A percentile compares a stretch with the other conserved stretches of the same genome.
These are phyloP conservation scores for Hypsizygus ulmarius DNA, from an alignment of 1,284 basidiomycete species.

Conservation along the genomic window DNA sequence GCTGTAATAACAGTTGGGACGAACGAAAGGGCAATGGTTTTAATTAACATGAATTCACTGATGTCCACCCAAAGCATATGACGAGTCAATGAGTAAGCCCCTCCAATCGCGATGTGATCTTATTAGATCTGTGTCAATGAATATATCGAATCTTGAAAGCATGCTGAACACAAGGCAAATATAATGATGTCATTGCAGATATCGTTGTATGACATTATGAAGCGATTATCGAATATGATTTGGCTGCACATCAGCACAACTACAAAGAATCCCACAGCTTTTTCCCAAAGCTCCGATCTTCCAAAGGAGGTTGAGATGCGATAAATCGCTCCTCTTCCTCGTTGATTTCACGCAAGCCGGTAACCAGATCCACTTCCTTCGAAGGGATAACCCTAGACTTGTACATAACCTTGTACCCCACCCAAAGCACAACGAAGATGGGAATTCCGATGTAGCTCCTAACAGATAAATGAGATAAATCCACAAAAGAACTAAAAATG, in stretches of 20 bases:
- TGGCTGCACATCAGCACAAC: too few species aligned
- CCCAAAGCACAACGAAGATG: slow-evolving; percentile 55
- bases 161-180: not conserved
- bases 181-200: too few species aligned
- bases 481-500: not conserved
- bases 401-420: slow-evolving; percentile 56
- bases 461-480: slow-evolving; percentile 6
- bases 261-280: slow-evolving; percentile 46
- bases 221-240: too few species aligned
- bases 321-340: slow-evolving; percentile 57
- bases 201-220: too few species aligned
- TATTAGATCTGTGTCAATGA: not conserved
- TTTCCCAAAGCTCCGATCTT: slow-evolving; percentile 35
- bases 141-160: too few species aligned
- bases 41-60: slow-evolving; percentile 14
- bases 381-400: slow-evolving; percentile 50
- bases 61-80: slow-evolving; percentile 7
- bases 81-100: slow-evolving; percentile 5
- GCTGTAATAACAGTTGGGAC: slow-evolving; percentile 15
- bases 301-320: slow-evolving; percentile 38
- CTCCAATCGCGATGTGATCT: not conserved
- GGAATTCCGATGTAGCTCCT: slow-evolving; percentile 55
- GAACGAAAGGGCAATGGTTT: slow-evolving; percentile 13
- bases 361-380: slow-evolving; percentile 60
- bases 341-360: slow-evolving; percentile 62